Base-by-base conservation (phyloP, 805 yeast species). In the Pichia phayaonensis region DNA sequence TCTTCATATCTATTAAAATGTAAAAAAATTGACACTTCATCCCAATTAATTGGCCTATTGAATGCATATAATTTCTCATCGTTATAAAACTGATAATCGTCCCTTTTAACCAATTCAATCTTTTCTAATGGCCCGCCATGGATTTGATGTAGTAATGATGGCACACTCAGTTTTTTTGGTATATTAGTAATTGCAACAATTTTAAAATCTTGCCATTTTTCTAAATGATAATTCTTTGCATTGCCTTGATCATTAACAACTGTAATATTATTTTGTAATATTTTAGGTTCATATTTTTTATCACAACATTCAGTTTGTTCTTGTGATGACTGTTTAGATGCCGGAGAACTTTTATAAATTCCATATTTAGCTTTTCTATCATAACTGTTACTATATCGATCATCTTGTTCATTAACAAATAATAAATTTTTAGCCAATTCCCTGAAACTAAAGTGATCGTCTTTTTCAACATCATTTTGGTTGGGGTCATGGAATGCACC, bases 61-160 rank as follows among this genome's bases (percentile, higher is more conserved):
- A 51, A 20, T 16, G 18, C 16, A 18, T 42, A 44, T n/a, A 45
- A 42, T 15, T 26, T 20, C 12, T 45, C 36, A 16, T 48, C 44
- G 40, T 29, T 50, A 11, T 47, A 31, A 24, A 48, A 54, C 21
- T 42, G 54, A 45, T 53, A 44, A 20, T 53, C 56, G n/a, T 58
- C 61, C 23, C 48, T 57, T 29, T 53, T 54, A 20, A 59, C 47
- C 27, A 70, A 57, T 15, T 63, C 67, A 5, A 83, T 57, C 46
- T 72, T 73, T 54, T 83, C 87, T 46, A 86, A 64, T 0, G 88
- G 86, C 0, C 95, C 95, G 2, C 94, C 90, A 56, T 73, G 69
- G 0, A 84, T 68, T 48, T 79, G 84, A 1, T 79, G 60, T 20
- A 86, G 56, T 11, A 84, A 65, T 39, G 79, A 69, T 22, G 70